Evolutionary conservation across 345 rosid species (phyloP), one percentile per base, ranked within the genome.

Genomic region (Eutrema japonicum): DNA sequence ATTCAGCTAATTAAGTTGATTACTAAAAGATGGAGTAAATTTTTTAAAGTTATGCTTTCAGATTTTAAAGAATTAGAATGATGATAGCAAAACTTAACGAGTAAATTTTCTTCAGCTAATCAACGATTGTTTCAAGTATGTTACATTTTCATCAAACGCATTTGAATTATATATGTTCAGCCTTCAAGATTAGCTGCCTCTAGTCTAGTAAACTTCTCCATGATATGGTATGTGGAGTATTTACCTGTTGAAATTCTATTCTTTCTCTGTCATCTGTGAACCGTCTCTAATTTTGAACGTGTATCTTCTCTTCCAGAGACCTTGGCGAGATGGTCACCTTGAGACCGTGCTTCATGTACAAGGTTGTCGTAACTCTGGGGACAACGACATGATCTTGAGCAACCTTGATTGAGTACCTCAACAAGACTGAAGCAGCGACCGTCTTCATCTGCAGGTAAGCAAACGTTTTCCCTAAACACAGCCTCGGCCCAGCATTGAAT

Each of bases 381-480:
- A 56, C 54, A 35, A 75, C 78, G 0, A 67, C 74, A 59, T 67
- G 73, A 68, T 68, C 74, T 52, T 37, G 7, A 43, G 12, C 68
- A 12, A 83, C 65, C 43, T 79, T 52, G 30, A 83, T 32, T 6
- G 77, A 79, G 37, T 81, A 83, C 26, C 67, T 79, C 6, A 36
- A 0, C 49, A 81, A 27, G 26, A 84, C 60, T 7, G 81, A 35
- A 8, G 83, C 69, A 18, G 71, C 82, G 0, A 82, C 78, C 43
- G 48, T 73, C 66, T 82, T 84, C 84, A 84, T 84, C 72, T 84
- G 82, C 22, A 78, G 50, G 10, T 79, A 52, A 11, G 87, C 86
- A 63, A 83, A 46, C 50, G 78, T 78, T 55, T 83, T 83, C 33
- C 86, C 86, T 66, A 80, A 37, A 72, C 86, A 83, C 0, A 78